Conservation (phyloP, 1,284 basidiomycete genomes). For the Moniliella sp. region DNA sequence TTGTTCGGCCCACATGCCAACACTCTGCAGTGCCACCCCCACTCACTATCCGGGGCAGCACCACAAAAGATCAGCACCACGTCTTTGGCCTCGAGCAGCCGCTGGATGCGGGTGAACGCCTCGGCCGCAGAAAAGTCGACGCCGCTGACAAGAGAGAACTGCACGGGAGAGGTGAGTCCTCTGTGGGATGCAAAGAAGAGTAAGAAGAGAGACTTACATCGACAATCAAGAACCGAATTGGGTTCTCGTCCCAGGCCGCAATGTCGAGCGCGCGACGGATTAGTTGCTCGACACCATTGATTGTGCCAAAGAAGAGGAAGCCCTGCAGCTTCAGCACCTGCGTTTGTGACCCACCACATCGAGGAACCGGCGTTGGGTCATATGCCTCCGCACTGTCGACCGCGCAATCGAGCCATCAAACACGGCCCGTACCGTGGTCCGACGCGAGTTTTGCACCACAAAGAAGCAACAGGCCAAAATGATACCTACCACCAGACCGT, state of each 20-base stretch:
- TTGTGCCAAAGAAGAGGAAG: constrained; percentile 89
- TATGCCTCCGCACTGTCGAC: constrained; percentile 74
- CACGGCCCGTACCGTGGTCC: constrained; percentile 21
- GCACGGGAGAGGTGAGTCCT: constrained; percentile 36
- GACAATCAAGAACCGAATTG: constrained; percentile 51
- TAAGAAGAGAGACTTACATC: too few species aligned
- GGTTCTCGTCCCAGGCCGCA: constrained; percentile 52
- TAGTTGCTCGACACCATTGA: constrained; percentile 57
- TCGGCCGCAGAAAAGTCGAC: constrained; percentile 88
- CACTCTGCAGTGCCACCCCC: constrained; percentile 31
- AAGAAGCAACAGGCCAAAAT: too few species aligned
- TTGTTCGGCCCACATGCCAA: constrained; percentile 47
- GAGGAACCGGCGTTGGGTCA: constrained; percentile 66
- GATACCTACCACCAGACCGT: constrained; percentile 44
- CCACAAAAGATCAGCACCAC: constrained; percentile 79
- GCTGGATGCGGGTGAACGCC: constrained; percentile 72
- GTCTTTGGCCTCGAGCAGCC: constrained; percentile 52
- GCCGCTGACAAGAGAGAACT: constrained; percentile 62
- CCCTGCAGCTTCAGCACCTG: constrained; percentile 68
- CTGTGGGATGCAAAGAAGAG: too few species aligned
- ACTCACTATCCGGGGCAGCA: constrained; percentile 35
- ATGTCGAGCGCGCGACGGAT: constrained; percentile 55
- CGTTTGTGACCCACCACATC: constrained; percentile 77
- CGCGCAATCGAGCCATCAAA: constrained; percentile 36
- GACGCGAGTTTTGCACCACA: too few species aligned